Evolutionary conservation across 345 rosid species (phyloP), one percentile per base, ranked within the genome.

Genomic region (Rhizophora mangle): DNA sequence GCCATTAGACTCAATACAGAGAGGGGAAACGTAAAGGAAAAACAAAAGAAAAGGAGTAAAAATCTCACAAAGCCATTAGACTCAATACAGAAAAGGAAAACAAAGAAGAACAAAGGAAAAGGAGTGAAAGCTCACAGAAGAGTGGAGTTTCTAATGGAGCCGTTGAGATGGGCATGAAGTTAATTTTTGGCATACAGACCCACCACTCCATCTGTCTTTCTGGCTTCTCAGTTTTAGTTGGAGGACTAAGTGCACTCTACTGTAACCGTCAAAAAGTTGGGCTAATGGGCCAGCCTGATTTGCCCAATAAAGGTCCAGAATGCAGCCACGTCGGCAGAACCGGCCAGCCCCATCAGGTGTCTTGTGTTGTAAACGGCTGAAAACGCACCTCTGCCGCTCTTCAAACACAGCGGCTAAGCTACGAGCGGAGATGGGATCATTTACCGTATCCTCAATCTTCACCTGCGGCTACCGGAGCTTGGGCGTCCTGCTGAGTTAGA

Each of bases 101-200:
- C 7, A 19, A 61, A 32, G 1, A 7, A 15, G 20, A 68, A 37
- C 62, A 19, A 69, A 6, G 36, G 49, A 1, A 51, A 69, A 59
- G 18, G 64, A 46, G 62, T 0, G 5, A 65, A 57, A 71, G 52
- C 69, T 79, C 79, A 95, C 98, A 90, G 78, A 68, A 95, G 88
- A 7, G 99, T 95, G 26, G 96, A 84, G 82, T 88, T 82, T 72
- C 99, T 83, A 72, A 95, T 81, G 72, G 96, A 95, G 73, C 97
- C 97, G 60, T 92, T 91, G 81, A 94, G 99, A 80, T 95, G 99
- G 72, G 99, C 99, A 69, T 95, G 97, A n/a, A 95, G 83, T 78
- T 95, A 73, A 95, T 66, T 82, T 95, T 95, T 43, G 98, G 99
- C 37, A 95, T 70, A 27, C 92, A 82, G 26, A 76, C 59, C 61